A percentile compares a stretch with the other conserved stretches of the same genome.
These are phyloP conservation scores for Flaveria linearis DNA, from an alignment of 129 eudicot species.

Conservation along the genomic window DNA sequence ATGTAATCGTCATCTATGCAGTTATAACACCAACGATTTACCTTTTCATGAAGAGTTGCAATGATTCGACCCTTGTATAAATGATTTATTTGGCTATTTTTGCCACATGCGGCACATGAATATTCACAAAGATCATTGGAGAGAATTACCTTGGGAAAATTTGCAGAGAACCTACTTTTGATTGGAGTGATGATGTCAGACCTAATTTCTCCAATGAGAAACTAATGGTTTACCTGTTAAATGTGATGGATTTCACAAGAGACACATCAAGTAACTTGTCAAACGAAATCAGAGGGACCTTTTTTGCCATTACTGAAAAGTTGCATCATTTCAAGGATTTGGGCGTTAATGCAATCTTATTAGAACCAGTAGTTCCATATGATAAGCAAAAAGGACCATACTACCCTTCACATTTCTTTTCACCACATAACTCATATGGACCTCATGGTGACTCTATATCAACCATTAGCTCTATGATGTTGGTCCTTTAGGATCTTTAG, in stretches of 20 bases:
- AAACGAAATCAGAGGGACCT: slow-evolving; percentile 55
- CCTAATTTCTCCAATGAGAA: slow-evolving; percentile 73
- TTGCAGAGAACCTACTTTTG: slow-evolving; percentile 58
- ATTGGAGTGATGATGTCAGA: slow-evolving; percentile 74
- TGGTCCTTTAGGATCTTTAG: no score
- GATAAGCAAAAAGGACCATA: slow-evolving; percentile 74
- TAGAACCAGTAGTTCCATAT: slow-evolving; percentile 75
- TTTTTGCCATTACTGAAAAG: slow-evolving; percentile 69
- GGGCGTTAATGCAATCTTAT: slow-evolving; percentile 76
- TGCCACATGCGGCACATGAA: no score
- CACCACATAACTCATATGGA: slow-evolving; percentile 54
- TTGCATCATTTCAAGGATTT: slow-evolving; percentile 66
- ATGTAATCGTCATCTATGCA: no score
- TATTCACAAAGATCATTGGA: slow-evolving; percentile 40
- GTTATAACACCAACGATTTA: no score
- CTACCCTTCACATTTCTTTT: slow-evolving; percentile 77
- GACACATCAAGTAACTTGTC: slow-evolving; percentile 75
- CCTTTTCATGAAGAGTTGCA: no score
- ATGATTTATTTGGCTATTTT: no score
- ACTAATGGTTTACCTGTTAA: slow-evolving; percentile 75
- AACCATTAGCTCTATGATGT: slow-evolving; percentile 49
- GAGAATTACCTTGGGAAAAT: slow-evolving; percentile 54
- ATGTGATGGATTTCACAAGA: slow-evolving; percentile 61
- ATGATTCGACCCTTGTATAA: no score
- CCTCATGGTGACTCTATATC: slow-evolving; percentile 45